A percentile compares a stretch with the other conserved stretches of the same genome.
Conservation (phyloP, 139 green algal species). For the Picochlorum costavermella region DNA sequence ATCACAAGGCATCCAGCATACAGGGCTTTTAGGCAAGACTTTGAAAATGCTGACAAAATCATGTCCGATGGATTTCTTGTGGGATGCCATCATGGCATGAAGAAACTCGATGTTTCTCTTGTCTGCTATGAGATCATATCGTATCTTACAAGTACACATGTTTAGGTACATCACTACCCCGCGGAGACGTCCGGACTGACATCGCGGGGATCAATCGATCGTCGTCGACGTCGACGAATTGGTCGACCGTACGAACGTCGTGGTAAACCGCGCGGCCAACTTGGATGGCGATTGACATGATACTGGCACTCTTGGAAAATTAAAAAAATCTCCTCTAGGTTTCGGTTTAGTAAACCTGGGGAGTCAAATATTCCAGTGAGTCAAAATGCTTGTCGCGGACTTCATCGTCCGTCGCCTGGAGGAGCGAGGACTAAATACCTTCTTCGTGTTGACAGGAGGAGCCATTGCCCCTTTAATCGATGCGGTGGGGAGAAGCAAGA, state of each 20-base stretch:
- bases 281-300: too few relatives aligned
- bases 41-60: not conserved
- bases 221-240: too few relatives aligned
- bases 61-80: not conserved
- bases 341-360: too few relatives aligned
- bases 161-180: not conserved
- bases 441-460: not conserved
- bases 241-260: too few relatives aligned
- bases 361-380: not conserved
- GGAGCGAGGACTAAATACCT: not conserved
- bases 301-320: not conserved
- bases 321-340: not conserved
- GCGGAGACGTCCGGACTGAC: not conserved
- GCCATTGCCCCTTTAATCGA: not conserved
- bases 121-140: not conserved
- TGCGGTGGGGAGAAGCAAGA: not conserved
- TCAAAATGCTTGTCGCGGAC: not conserved
- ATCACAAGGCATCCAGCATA: constrained; percentile 1
- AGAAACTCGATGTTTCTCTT: not conserved
- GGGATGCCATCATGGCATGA: not conserved
- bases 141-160: not conserved
- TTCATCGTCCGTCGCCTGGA: not conserved
- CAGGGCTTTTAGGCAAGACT: not conserved
- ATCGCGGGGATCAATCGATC: too few relatives aligned
- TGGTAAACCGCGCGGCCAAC: too few relatives aligned